These are phyloP conservation scores for Rosa hybrid DNA, from an alignment of 331 rosid species.

Conservation along the genomic window DNA sequence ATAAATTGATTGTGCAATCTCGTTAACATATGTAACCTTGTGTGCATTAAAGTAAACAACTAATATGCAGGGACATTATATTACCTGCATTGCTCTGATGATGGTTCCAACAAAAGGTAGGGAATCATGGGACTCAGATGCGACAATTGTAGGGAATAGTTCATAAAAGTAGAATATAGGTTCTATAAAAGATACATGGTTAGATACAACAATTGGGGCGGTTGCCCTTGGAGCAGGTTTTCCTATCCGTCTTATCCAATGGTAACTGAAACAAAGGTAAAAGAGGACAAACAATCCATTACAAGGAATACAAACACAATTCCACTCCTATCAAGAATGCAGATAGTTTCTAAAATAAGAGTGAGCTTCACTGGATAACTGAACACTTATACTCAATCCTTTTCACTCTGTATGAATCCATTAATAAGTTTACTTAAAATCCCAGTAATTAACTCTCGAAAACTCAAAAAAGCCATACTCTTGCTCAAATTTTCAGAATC, in stretches of 20 bases:
- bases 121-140: conserved; percentile 94
- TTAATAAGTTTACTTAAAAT: not conserved
- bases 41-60: conserved; percentile 14
- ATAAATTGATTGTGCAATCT: conserved; percentile 1
- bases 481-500: not conserved
- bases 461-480: not conserved
- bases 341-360: too few relatives aligned
- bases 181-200: conserved; percentile 91
- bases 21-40: conserved; percentile 11
- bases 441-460: not conserved
- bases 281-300: not conserved
- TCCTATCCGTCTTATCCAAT: conserved; percentile 93
- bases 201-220: conserved; percentile 92
- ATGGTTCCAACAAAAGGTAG: conserved; percentile 92
- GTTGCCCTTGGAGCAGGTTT: conserved; percentile 82
- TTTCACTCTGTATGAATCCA: too few relatives aligned
- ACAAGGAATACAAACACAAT: not conserved
- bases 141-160: conserved; percentile 87
- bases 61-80: conserved; percentile 20
- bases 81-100: conserved; percentile 98
- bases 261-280: conserved; percentile 60
- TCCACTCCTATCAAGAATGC: not conserved
- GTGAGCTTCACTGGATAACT: too few relatives aligned
- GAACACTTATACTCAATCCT: too few relatives aligned
- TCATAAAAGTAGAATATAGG: conserved; percentile 97